Percentiles rank a stretch among this genome's conserved stretches.
Evolutionary conservation across 768 basidiomycete genomes (phyloP).

Genomic region (Gloeophyllum trabeum): DNA sequence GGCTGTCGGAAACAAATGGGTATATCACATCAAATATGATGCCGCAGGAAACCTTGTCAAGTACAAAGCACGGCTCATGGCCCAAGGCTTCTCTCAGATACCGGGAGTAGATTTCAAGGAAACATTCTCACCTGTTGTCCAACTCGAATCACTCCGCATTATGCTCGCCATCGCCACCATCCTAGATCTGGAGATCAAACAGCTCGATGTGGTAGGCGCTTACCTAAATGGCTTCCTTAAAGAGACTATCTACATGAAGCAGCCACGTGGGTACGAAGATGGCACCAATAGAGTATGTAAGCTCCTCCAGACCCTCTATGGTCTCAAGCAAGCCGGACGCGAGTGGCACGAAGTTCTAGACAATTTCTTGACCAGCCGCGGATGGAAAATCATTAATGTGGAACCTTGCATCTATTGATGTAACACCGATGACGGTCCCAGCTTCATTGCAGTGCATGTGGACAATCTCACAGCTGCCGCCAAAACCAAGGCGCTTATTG

Average conservation of each 20-base stretch:
- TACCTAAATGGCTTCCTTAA: conserved; percentile 9
- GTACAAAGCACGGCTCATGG: conserved; percentile 25
- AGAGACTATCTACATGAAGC: conserved; percentile 8
- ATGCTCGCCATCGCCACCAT: conserved; percentile 15
- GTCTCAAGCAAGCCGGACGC: neutral
- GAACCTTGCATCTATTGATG: no score
- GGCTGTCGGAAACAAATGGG: conserved; percentile 13
- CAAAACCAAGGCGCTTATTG: neutral
- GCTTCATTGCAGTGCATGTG: no score
- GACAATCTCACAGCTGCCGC: neutral
- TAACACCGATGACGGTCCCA: no score
- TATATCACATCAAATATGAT: conserved; percentile 15
- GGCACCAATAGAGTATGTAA: neutral
- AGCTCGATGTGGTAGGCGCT: conserved; percentile 12
- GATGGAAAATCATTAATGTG: no score
- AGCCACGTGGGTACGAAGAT: conserved; percentile 5
- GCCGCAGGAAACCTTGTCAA: neutral
- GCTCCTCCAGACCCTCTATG: neutral
- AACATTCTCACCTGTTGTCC: conserved; percentile 19
- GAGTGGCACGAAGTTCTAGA: neutral
- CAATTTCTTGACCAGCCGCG: neutral
- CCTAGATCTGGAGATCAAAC: conserved; percentile 7
- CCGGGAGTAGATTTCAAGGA: conserved; percentile 24
- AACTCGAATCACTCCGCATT: conserved; percentile 10
- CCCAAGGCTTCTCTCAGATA: conserved; percentile 25